These are phyloP conservation scores for Pythium chondricola DNA, from an alignment of 352 stramenopile genomes.

Conservation along the genomic window DNA sequence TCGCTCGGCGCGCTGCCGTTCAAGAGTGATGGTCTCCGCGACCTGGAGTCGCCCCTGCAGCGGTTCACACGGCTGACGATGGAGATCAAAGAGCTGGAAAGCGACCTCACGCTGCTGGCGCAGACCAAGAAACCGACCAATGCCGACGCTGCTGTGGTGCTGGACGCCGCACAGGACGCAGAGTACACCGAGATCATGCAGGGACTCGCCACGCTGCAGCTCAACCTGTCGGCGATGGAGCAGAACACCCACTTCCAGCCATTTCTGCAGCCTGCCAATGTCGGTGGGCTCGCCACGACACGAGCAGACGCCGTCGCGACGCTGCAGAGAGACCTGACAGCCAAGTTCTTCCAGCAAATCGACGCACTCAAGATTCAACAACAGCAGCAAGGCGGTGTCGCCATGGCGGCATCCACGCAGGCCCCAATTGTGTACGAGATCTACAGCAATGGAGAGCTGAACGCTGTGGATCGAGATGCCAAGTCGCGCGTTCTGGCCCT, in stretches of 20 bases:
- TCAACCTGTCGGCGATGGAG: constrained; percentile 56
- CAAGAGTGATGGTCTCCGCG: neutral
- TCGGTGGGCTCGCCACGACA: neutral
- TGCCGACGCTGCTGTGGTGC: constrained; percentile 26
- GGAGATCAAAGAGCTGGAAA: constrained; percentile 66
- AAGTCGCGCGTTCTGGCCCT: constrained; percentile 53
- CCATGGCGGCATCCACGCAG: neutral
- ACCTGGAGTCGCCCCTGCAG: constrained; percentile 61
- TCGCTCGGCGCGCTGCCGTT: constrained; percentile 9
- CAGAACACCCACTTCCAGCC: constrained; percentile 49
- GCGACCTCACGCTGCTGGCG: constrained; percentile 50
- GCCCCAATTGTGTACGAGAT: constrained; percentile 75
- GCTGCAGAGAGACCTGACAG: constrained; percentile 63
- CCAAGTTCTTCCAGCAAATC: constrained; percentile 68
- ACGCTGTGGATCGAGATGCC: constrained; percentile 57
- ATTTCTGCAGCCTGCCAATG: constrained; percentile 28
- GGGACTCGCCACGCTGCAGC: constrained; percentile 49
- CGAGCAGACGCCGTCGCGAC: constrained; percentile 38
- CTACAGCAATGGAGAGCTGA: constrained; percentile 70
- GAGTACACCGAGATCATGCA: constrained; percentile 62
- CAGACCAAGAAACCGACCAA: constrained; percentile 27
- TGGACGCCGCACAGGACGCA: constrained; percentile 61
- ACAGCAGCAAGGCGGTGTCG: constrained; percentile 5
- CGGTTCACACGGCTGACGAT: constrained; percentile 62
- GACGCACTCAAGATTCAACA: constrained; percentile 44